Evolutionary conservation across 768 basidiomycete species (phyloP), one percentile per base, ranked within the genome.

Genomic region (Dioszegia crocea): DNA sequence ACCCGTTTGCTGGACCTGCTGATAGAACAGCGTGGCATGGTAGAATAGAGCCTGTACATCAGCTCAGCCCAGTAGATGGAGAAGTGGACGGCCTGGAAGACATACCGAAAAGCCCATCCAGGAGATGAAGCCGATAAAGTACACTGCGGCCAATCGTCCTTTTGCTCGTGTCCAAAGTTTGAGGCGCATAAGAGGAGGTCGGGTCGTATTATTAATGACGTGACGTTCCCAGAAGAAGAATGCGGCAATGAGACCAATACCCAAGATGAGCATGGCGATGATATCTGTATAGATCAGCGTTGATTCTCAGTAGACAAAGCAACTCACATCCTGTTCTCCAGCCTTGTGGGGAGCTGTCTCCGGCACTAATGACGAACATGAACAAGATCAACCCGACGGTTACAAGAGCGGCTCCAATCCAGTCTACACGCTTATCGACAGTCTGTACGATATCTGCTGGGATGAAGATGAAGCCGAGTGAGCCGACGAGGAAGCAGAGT

Each of bases 351-450:
- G 84, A 86, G 17, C 80, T 76, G n/a, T 80, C 80, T 5, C 84
- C 88, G 62, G 88, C 83, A 47, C 85, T 84, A 3, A 92, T 81
- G 0, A 85, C 84, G 65, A 89, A 91, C 8, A 86, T 80, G 61
- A 91, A 80, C 0, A 91, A 76, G 1, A 86, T 82, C 30, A 91
- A 77, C 0, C 87, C 88, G 0, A 78, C 72, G 0, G 88, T 88
- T 54, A 84, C 76, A 14, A 91, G 73, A 16, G 81, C 73, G 0
- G 86, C 86, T 2, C 90, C 90, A 19, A 88, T 74, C 88, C 88
- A 90, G 60, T 92, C 90, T 0, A 91, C 80, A 24, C 79, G 36
- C 44, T 51, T 54, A 45, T 73, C 68, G 5, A 74, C 76, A 1
- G 61, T 63, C 19, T 69, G 73, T 1, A 77, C 70, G 8, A 67